Evolutionary conservation across 148 eudicot genomes (phyloP).

Genomic region (Camellia lanceoleosa): DNA sequence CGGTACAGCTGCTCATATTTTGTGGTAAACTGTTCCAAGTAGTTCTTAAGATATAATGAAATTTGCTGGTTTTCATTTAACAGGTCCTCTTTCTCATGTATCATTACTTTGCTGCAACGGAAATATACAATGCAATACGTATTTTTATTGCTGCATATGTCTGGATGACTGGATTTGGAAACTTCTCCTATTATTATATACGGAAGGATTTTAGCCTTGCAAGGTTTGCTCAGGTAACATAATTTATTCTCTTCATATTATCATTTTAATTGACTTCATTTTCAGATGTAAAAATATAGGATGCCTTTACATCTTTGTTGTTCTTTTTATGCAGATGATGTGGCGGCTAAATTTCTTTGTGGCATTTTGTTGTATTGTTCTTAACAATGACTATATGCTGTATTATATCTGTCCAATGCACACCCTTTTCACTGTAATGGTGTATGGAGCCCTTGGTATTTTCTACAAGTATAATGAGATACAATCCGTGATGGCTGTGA

Average conservation of each 20-base stretch:
- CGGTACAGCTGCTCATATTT: neutral
- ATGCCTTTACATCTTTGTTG: constrained; percentile 5
- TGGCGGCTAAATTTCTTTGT: constrained; percentile 93
- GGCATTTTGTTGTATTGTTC: constrained; percentile 72
- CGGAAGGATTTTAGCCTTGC: constrained; percentile 80
- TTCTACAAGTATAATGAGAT: constrained; percentile 77
- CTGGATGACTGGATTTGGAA: constrained; percentile 98
- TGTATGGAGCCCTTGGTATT: constrained; percentile 91
- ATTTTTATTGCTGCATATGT: constrained; percentile 95
- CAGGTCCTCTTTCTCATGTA: constrained; percentile 93
- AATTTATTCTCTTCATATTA: constrained; percentile 11
- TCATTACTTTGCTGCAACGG: constrained; percentile 92
- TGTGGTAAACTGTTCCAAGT: neutral
- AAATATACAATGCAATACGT: constrained; percentile 91
- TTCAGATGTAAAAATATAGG: neutral
- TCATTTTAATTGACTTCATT: neutral
- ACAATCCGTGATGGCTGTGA: constrained; percentile 68
- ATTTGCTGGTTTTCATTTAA: constrained; percentile 11
- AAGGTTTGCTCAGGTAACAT: constrained; percentile 76
- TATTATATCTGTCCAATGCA: constrained; percentile 97
- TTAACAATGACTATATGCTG: constrained; percentile 82
- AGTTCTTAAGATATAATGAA: neutral
- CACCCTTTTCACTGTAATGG: constrained; percentile 90
- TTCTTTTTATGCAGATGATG: constrained; percentile 76
- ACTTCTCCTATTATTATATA: constrained; percentile 91